Percentiles rank a stretch among this genome's conserved stretches.
These are phyloP conservation scores for Blastobotrys capitulatus DNA, from an alignment of 1,139 yeast genomes.

Conservation along the genomic window DNA sequence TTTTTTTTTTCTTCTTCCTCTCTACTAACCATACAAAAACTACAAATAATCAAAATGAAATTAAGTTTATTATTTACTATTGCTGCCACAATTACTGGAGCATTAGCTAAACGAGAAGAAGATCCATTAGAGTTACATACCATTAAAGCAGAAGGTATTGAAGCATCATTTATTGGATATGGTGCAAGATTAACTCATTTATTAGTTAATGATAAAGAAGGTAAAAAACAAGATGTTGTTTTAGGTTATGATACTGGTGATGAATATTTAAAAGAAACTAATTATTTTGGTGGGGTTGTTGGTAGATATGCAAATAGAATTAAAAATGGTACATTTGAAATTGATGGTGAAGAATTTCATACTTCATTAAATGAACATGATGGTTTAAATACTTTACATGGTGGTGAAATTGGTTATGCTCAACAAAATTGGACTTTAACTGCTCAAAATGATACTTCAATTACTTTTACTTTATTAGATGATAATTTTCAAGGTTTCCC, in stretches of 20 bases:
- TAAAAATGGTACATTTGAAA: constrained; percentile 36
- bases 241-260: constrained; percentile 13
- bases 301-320: constrained; percentile 55
- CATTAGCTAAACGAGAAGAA: neutral
- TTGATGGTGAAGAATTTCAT: constrained; percentile 36
- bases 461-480: constrained; percentile 31
- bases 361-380: constrained; percentile 39
- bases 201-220: constrained; percentile 12
- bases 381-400: constrained; percentile 38
- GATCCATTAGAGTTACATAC: constrained; percentile 13
- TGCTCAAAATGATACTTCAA: constrained; percentile 12
- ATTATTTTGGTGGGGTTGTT: constrained; percentile 52
- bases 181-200: constrained; percentile 16
- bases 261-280: constrained; percentile 22
- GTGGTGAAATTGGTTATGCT: constrained; percentile 45
- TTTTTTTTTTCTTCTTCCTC: neutral
- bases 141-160: constrained; percentile 15
- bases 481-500: constrained; percentile 46
- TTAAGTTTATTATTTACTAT: neutral
- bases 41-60: constrained; percentile 4
- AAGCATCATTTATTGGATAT: constrained; percentile 14
- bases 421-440: constrained; percentile 24
- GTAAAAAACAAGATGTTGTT: constrained; percentile 12
- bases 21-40: neutral
- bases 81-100: neutral